Conservation (phyloP, 768 basidiomycete genomes). For the Boletus coccyginus region DNA sequence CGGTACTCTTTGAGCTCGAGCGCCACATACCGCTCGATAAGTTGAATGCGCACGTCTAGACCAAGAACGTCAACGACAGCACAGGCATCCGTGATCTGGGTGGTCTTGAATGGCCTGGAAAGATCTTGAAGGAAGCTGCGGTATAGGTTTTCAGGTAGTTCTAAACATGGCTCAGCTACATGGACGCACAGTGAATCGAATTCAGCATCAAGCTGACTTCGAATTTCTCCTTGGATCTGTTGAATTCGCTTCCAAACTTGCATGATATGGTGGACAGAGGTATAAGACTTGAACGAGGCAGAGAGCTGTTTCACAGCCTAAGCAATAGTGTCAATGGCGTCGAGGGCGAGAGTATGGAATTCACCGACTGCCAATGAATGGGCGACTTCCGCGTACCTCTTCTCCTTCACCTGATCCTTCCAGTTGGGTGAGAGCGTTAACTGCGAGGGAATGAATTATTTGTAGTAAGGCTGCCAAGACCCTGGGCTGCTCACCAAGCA, state of each 20-base stretch:
- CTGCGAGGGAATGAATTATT: slow-evolving; percentile 38
- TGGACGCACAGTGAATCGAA: slow-evolving; percentile 86
- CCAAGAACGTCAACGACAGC: slow-evolving; percentile 88
- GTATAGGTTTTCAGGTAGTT: neutral
- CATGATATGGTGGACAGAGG: slow-evolving; percentile 70
- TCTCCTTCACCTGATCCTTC: slow-evolving; percentile 75
- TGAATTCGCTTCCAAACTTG: slow-evolving; percentile 78
- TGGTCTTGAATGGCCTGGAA: slow-evolving; percentile 59
- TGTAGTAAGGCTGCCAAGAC: neutral
- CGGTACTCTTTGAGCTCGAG: slow-evolving; percentile 94
- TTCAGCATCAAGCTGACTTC: slow-evolving; percentile 78
- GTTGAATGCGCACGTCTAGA: slow-evolving; percentile 71
- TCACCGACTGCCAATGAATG: slow-evolving; percentile 71
- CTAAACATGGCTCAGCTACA: neutral
- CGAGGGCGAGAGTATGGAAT: slow-evolving; percentile 12
- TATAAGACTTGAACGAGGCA: slow-evolving; percentile 74
- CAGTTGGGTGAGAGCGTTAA: slow-evolving; percentile 78
- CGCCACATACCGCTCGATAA: slow-evolving; percentile 86
- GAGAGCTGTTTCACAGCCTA: slow-evolving; percentile 90
- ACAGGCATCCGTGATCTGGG: slow-evolving; percentile 78
- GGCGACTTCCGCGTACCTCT: slow-evolving; percentile 79
- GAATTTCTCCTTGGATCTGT: slow-evolving; percentile 79
- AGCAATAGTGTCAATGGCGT: neutral
- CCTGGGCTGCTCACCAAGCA: slow-evolving; percentile 70
- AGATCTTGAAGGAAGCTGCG: slow-evolving; percentile 78